A percentile compares a stretch with the other conserved stretches of the same genome.
Evolutionary conservation across 2,329 filamentous ascomycete species (phyloP).

Genomic region (Biscogniauxia mediterranea): DNA sequence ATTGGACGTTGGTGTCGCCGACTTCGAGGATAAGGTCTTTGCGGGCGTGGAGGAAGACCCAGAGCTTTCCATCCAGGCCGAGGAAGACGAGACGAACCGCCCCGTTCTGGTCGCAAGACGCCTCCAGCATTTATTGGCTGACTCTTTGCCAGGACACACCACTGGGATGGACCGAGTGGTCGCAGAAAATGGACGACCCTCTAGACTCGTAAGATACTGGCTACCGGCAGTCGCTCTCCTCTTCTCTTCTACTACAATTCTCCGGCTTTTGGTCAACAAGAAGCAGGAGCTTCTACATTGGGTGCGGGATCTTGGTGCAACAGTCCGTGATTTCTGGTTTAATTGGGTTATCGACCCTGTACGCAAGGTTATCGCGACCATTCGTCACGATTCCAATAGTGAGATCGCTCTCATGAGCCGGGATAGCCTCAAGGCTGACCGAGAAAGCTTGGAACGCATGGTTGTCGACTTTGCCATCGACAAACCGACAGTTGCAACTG

Average conservation of each 20-base stretch:
- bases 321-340: constrained; percentile 83
- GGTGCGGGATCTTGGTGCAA: constrained; percentile 75
- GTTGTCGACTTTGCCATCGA: constrained; percentile 93
- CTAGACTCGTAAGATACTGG: constrained; percentile 81
- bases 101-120: constrained; percentile 64
- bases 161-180: constrained; percentile 55
- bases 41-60: constrained; percentile 60
- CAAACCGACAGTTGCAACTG: constrained; percentile 63
- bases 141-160: constrained; percentile 67
- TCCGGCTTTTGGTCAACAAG: constrained; percentile 72
- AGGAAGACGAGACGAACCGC: constrained; percentile 46
- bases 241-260: constrained; percentile 81
- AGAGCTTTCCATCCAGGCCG: constrained; percentile 52
- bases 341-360: constrained; percentile 94
- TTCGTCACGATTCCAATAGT: constrained; percentile 86
- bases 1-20: constrained; percentile 59
- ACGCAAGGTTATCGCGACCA: constrained; percentile 82
- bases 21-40: constrained; percentile 67
- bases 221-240: constrained; percentile 69
- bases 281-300: constrained; percentile 76
- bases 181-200: constrained; percentile 70
- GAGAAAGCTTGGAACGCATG: constrained; percentile 93
- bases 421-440: constrained; percentile 84
- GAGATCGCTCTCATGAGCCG: constrained; percentile 97
- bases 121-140: constrained; percentile 66